phyloP scores from a whole-genome alignment of 1,284 basidiomycete genomes.

The Boletus sp. region DNA sequence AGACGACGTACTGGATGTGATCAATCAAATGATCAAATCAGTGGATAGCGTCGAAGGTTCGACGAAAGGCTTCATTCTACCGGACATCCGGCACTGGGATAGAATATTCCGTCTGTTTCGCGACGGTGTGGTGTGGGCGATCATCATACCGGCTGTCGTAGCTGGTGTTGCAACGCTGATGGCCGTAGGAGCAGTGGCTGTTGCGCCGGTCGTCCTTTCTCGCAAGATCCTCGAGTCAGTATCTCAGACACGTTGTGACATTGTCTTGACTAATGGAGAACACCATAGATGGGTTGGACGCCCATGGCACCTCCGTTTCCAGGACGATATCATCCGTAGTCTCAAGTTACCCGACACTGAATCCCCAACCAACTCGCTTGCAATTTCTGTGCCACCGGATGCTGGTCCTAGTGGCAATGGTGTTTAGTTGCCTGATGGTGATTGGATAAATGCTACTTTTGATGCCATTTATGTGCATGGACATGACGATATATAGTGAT shows the following conservation, averaged over 20 bases:
- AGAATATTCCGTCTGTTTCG: constrained; percentile 1
- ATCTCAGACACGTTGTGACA: no score
- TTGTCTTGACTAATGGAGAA: not conserved
- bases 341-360: constrained; percentile 5
- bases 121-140: constrained; percentile 2
- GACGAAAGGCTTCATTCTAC: constrained; percentile 6
- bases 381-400: not conserved
- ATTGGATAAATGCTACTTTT: no score
- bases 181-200: not conserved
- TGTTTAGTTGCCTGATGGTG: no score
- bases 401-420: no score
- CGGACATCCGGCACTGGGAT: constrained; percentile 7
- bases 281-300: not conserved
- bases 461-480: no score
- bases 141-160: constrained; percentile 1
- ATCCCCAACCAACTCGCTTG: not conserved
- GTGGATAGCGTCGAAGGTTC: constrained; percentile 9
- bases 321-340: not conserved
- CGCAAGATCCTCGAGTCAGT: constrained; percentile 3
- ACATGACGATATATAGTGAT: no score
- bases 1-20: constrained; percentile 8
- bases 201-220: not conserved
- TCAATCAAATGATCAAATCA: constrained; percentile 10
- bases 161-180: not conserved
- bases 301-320: not conserved